Base-by-base conservation (phyloP, 2,329 filamentous ascomycete species). In the Periconia digitata region DNA sequence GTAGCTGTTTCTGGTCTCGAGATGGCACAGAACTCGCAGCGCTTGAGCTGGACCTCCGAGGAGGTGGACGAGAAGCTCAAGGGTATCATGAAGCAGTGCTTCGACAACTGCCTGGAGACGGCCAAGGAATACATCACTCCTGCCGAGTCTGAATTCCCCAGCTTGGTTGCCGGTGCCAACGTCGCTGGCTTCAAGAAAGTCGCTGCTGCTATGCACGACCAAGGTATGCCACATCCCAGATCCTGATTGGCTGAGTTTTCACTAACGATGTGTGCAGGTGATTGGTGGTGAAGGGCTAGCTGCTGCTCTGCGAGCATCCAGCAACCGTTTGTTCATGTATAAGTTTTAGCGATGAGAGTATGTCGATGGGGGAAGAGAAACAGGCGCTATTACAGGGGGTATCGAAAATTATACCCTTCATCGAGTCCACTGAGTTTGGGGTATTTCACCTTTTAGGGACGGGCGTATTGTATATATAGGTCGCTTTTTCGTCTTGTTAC, bases 101-200 rank as follows among this genome's bases (percentile, higher is more conserved):
- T 97, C 79, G 80, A 88, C 73, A 91, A 90, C 76, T 94, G 90
- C 60, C 79, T 97, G 43, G 79, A 87, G 73, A 96, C 92, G 1
- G 91, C 92, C 54, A 87, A 92, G 83, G 85, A 91, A 77, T 97
- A 94, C 74, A 87, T 94, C 62, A 81, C 84, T 56, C 79, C 85
- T 46, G 80, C 79, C 59, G 90, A 95, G 71, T 90, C 86, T 63
- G 89, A 92, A 77, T 85, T 94, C 63, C 94, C 94, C 60, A 91
- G 85, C 60, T 80, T 97, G 69, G 91, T 97, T 35, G 91, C 90
- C 50, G 94, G 94, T 63, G 89, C 86, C 79, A 97, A 97, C 79
- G 96, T 99, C 78, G 94, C 94, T 52, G 94, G 94, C 50, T 97
- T 96, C 79, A 87, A 88, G 76, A 99, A 97, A 86, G 92, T 97